Percentiles rank a stretch among this genome's conserved stretches.
These are phyloP conservation scores for Xerocomellus intermedius DNA, from an alignment of 768 basidiomycete species.

Conservation along the genomic window DNA sequence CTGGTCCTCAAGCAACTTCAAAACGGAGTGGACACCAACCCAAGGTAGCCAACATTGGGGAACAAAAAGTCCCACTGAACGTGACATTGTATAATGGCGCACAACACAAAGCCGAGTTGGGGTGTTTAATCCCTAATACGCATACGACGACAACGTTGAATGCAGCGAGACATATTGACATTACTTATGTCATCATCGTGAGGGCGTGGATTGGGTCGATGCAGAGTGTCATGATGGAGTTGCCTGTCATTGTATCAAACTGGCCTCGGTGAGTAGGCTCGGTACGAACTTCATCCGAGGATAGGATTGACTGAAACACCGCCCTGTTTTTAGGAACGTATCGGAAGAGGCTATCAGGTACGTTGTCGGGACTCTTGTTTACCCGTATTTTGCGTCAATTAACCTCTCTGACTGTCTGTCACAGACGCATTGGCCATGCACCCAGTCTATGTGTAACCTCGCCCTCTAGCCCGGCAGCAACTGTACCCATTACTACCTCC, in stretches of 20 bases:
- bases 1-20: conserved; percentile 46
- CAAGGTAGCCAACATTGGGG: conserved; percentile 54
- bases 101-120: conserved; percentile 70
- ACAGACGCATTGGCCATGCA: conserved; percentile 50
- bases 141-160: conserved; percentile 82
- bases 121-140: conserved; percentile 63
- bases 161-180: conserved; percentile 81
- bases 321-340: conserved; percentile 47
- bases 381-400: not conserved
- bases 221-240: conserved; percentile 62
- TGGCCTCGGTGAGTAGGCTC: conserved; percentile 67
- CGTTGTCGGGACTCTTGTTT: not conserved
- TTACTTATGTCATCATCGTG: conserved; percentile 74
- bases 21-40: conserved; percentile 62
- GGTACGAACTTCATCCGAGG: not conserved
- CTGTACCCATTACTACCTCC: conserved; percentile 29
- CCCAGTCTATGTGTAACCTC: conserved; percentile 38
- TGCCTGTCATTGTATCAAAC: conserved; percentile 81
- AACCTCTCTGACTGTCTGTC: not conserved
- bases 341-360: conserved; percentile 68
- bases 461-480: conserved; percentile 29
- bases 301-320: not conserved
- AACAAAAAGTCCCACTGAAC: conserved; percentile 71
- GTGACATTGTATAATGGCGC: conserved; percentile 72
- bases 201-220: conserved; percentile 76